Percentiles rank a stretch among this genome's conserved stretches.
These are phyloP conservation scores for Rutstroemia sydowiana DNA, from an alignment of 2,329 filamentous ascomycete species.

Conservation along the genomic window DNA sequence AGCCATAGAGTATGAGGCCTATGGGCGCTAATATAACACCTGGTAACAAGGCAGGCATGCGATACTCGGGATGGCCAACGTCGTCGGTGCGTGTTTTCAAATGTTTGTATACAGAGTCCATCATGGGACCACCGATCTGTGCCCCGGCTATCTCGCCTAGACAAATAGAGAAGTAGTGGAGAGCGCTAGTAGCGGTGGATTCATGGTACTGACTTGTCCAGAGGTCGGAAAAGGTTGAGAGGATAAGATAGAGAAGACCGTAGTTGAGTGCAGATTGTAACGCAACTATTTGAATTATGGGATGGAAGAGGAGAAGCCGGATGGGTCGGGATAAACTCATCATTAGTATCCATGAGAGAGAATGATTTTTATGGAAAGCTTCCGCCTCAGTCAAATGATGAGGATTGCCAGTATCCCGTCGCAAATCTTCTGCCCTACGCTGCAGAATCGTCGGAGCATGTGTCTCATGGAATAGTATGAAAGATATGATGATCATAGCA, in stretches of 20 bases:
- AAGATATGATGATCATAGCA: slow-evolving; percentile 35
- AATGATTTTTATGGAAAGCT: slow-evolving; percentile 25
- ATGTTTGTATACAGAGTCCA: slow-evolving; percentile 18
- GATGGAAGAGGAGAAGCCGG: slow-evolving; percentile 43
- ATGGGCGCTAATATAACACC: slow-evolving; percentile 47
- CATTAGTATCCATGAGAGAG: slow-evolving; percentile 29
- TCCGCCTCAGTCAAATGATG: slow-evolving; percentile 44
- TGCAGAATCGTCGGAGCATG: slow-evolving; percentile 41
- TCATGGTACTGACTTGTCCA: slow-evolving; percentile 49
- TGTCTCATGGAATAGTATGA: slow-evolving; percentile 42
- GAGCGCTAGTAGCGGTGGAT: slow-evolving; percentile 45
- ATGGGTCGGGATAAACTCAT: slow-evolving; percentile 37
- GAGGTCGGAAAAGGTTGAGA: slow-evolving; percentile 52
- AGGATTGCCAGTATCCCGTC: slow-evolving; percentile 39
- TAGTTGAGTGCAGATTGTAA: slow-evolving; percentile 43
- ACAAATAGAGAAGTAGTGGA: slow-evolving; percentile 45
- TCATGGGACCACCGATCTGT: slow-evolving; percentile 23
- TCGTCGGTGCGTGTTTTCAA: slow-evolving; percentile 32
- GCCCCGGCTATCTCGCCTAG: slow-evolving; percentile 35
- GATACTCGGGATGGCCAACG: slow-evolving; percentile 55
- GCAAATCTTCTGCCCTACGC: slow-evolving; percentile 37
- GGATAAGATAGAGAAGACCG: slow-evolving; percentile 45
- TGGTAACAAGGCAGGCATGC: slow-evolving; percentile 49
- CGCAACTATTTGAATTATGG: slow-evolving; percentile 44
- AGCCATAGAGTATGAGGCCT: slow-evolving; percentile 49